These are phyloP conservation scores for Beauveria sp. DNA, from an alignment of 2,329 filamentous ascomycete genomes.

Conservation along the genomic window DNA sequence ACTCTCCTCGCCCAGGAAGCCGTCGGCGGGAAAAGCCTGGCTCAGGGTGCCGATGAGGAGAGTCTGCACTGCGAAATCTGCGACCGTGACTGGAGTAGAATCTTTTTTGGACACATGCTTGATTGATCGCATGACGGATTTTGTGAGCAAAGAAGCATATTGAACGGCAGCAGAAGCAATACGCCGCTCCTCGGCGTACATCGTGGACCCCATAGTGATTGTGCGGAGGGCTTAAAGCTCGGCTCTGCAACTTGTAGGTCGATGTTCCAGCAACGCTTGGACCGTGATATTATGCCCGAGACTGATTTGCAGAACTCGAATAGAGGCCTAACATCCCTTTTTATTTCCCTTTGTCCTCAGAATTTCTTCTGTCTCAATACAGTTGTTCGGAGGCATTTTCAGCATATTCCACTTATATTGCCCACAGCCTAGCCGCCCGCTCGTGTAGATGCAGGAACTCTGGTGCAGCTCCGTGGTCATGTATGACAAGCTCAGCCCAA, in stretches of 20 bases:
- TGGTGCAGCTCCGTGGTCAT: neutral
- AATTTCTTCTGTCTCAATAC: neutral
- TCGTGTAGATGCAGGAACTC: neutral
- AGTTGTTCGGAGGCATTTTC: neutral
- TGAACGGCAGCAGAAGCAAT: constrained; percentile 33
- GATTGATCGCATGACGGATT: constrained; percentile 28
- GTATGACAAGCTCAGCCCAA: no score
- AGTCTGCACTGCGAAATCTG: constrained; percentile 48
- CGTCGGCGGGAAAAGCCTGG: constrained; percentile 38
- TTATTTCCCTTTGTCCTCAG: neutral
- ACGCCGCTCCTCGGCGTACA: neutral
- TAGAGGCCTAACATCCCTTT: no score
- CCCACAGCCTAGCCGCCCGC: neutral
- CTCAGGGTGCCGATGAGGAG: constrained; percentile 44
- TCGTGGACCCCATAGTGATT: neutral
- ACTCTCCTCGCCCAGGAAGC: constrained; percentile 46
- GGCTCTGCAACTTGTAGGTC: no score
- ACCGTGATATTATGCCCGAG: no score
- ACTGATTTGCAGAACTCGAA: no score
- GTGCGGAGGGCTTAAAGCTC: no score
- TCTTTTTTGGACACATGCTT: constrained; percentile 43
- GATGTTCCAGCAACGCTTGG: no score
- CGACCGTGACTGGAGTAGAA: constrained; percentile 45
- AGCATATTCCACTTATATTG: neutral
- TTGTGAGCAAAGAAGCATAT: constrained; percentile 42